Evolutionary conservation across 306 rosid species (phyloP), one percentile per base, ranked within the genome.

Genomic region (Acacia acuminata): DNA sequence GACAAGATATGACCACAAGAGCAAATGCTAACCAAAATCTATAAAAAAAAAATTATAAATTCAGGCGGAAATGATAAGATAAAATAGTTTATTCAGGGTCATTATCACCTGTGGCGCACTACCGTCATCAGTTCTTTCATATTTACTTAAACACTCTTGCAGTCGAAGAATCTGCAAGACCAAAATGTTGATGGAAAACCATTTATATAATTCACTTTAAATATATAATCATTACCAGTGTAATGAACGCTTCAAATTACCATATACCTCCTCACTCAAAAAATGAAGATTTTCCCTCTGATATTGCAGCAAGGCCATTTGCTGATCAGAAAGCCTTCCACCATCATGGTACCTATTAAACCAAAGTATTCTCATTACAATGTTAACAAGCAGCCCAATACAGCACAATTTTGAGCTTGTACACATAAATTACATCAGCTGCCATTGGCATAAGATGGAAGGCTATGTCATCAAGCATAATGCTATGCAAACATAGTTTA

Each of bases 281-380:
- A 94, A 96, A 89, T 96, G 99, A 87, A 96, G 98, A 84, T 94
- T 96, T 89, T 96, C 97, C 65, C 98, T 98, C 85, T 96, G 99
- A 76, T 96, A 96, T 88, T 96, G 99, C 90, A 96, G 86, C 87
- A 96, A 85, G 86, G 99, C 99, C 99, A 96, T 96, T 87, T 96
- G 99, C 85, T 96, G 97, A 92, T 96, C 99, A 63, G 99, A 96
- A 71, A 96, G 99, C 56, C 97, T 88, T 73, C 97, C 93, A 56
- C 78, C 92, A 74, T 94, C 98, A 86, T 92, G 92, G 86, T 92
- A 96, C 89, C 98, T 94, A 82, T 83, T 51, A 20, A 80, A 88
- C 76, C 87, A 85, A 88, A 81, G 44, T 77, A 76, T 78, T 64
- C 80, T 65, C 76, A 66, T 81, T 66, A 79, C 63, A 68, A 77